These are phyloP conservation scores for Acmispon strigosus DNA, from an alignment of 306 rosid genomes.

Conservation along the genomic window DNA sequence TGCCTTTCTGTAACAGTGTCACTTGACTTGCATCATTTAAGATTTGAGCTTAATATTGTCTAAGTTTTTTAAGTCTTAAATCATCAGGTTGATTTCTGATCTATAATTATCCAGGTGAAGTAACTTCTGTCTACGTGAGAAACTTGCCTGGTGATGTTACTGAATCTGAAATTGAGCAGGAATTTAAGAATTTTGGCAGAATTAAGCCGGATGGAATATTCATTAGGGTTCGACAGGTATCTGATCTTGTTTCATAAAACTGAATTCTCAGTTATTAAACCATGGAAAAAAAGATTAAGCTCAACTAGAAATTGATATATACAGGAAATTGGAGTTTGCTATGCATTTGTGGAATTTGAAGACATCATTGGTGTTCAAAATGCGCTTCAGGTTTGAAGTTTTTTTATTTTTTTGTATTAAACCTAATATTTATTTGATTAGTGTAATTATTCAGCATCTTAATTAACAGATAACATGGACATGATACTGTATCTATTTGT, in stretches of 20 bases:
- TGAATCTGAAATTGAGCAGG: conserved; percentile 72
- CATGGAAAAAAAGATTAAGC: neutral
- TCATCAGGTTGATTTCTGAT: conserved; percentile 20
- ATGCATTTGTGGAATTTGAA: conserved; percentile 95
- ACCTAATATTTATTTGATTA: neutral
- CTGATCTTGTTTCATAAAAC: neutral
- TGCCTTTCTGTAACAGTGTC: neutral
- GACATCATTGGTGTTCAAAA: conserved; percentile 75
- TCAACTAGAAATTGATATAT: conserved; percentile 21
- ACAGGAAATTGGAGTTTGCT: conserved; percentile 98
- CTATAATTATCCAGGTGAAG: conserved; percentile 55
- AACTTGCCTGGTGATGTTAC: conserved; percentile 79
- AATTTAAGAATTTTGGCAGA: conserved; percentile 74
- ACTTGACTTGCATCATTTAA: neutral
- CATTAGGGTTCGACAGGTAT: conserved; percentile 74
- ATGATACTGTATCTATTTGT: neutral
- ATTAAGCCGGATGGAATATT: conserved; percentile 82
- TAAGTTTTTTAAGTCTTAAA: neutral
- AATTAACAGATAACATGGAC: neutral
- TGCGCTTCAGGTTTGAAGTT: conserved; percentile 65
- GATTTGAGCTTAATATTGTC: neutral
- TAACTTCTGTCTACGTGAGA: conserved; percentile 85
- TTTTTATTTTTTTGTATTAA: neutral
- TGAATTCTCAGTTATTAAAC: neutral
- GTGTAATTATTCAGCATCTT: neutral